Evolutionary conservation across 75 land plant genomes (phyloP).

Genomic region (Pinus taeda): DNA sequence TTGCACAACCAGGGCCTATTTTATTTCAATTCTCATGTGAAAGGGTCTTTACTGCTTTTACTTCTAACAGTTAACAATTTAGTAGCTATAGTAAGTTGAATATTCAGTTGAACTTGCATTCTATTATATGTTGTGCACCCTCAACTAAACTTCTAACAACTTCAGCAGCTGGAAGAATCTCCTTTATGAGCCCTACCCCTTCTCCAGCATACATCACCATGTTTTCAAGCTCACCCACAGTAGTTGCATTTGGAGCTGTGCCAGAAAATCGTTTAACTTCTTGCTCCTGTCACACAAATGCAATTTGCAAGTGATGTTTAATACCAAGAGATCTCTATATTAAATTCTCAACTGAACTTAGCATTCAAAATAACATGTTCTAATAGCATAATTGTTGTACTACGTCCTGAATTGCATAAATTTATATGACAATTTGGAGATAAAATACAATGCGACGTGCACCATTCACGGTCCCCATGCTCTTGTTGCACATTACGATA

Average conservation of each 20-base stretch:
- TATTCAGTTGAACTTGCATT: no score
- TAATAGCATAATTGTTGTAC: background rate
- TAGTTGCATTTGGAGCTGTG: slow-evolving; percentile 67
- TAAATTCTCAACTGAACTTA: no score
- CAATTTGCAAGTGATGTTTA: background rate
- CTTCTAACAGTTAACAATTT: no score
- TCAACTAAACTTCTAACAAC: slow-evolving; percentile 54
- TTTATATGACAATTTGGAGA: background rate
- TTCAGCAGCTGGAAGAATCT: slow-evolving; percentile 73
- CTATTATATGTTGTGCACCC: slow-evolving; percentile 32
- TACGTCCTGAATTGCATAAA: background rate
- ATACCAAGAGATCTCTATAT: background rate
- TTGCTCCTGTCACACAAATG: slow-evolving; percentile 38
- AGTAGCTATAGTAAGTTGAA: no score
- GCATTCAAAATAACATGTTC: background rate
- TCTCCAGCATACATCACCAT: slow-evolving; percentile 97
- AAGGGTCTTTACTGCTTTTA: no score
- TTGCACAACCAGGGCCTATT: no score
- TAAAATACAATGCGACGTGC: background rate
- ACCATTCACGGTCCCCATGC: background rate
- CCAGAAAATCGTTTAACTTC: slow-evolving; percentile 67
- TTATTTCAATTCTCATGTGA: no score
- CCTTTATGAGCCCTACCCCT: slow-evolving; percentile 72
- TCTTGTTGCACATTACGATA: background rate
- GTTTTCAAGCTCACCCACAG: slow-evolving; percentile 74